Evolutionary conservation across 179 eudicot species (phyloP), one percentile per base, ranked within the genome.

Genomic region (Silene vulgaris): DNA sequence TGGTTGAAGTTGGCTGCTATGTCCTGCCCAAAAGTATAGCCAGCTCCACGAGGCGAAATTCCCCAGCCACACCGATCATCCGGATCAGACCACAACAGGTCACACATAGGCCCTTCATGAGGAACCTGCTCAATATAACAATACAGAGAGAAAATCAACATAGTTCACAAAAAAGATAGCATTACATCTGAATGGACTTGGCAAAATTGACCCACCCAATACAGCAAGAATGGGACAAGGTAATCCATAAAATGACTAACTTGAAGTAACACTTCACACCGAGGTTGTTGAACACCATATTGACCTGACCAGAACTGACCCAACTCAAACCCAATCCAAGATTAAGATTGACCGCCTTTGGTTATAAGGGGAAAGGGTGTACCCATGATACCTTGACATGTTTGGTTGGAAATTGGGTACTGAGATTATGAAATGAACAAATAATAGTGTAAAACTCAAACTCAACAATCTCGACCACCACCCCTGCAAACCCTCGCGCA

Each of bases 61-160:
- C 97, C 97, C 97, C 97, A 92, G 69, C 97, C 97, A 79, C 97
- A 92, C 35, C 97, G 90, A 74, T 92, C 96, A 69, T 92, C 97
- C 1, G 96, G 97, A 79, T 92, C 96, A 65, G 97, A 92, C 97
- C 97, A 92, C 85, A 92, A 84, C 64, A 92, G 93, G 78, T 92
- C 97, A 73, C 96, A 92, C 97, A 92, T 92, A 29, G 97, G 97
- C 61, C 97, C 97, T 88, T 92, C 97, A 76, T 90, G 97, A 52
- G 97, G 97, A 29, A 92, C 97, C 96, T 92, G 82, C 74, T 74
- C 69, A 17, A 50, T 29, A 37, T 35, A 32, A 37, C 48, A 21
- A n/a, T 17, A 61, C 71, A 66, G 17, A 52, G 59, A 52, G 5
- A 35, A 32, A 12, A 52, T 13, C 17, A 52, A 52, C 0, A 0